Evolutionary conservation across 2,329 filamentous ascomycete genomes (phyloP).

Genomic region (Verticillium alfalfae): DNA sequence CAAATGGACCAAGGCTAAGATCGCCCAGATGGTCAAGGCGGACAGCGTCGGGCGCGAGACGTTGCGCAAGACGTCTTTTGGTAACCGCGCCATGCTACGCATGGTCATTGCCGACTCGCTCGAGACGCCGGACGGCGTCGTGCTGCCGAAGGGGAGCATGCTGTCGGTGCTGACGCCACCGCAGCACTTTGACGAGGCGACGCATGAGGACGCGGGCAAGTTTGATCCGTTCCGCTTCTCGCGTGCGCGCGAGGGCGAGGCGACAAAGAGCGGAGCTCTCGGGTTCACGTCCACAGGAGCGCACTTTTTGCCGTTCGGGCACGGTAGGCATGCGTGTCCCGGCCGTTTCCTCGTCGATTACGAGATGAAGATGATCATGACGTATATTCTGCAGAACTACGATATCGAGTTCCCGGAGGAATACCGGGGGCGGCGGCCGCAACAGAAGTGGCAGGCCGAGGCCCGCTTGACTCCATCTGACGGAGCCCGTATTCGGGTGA

Average conservation of each 20-base stretch:
- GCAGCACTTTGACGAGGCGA: constrained; percentile 21
- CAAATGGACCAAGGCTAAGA: constrained; percentile 30
- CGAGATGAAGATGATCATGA: constrained; percentile 23
- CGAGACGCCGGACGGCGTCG: constrained; percentile 22
- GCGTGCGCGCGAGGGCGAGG: constrained; percentile 21
- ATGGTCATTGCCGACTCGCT: constrained; percentile 20
- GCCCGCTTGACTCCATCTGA: constrained; percentile 2
- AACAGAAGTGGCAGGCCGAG: constrained; percentile 10
- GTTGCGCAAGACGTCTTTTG: constrained; percentile 27
- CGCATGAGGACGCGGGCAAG: constrained; percentile 24
- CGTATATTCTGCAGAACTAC: constrained; percentile 8
- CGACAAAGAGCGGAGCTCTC: constrained; percentile 10
- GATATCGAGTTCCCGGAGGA: constrained; percentile 9
- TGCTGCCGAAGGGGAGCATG: constrained; percentile 23
- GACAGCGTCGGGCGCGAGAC: constrained; percentile 39
- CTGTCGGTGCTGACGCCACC: constrained; percentile 25
- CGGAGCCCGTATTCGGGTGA: constrained; percentile 5
- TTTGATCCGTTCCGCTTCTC: constrained; percentile 38
- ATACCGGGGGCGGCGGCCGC: constrained; percentile 8
- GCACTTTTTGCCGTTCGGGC: constrained; percentile 25
- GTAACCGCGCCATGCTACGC: constrained; percentile 19
- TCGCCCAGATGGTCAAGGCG: constrained; percentile 27
- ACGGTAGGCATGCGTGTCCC: constrained; percentile 26
- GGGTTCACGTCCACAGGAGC: constrained; percentile 23
- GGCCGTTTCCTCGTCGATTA: constrained; percentile 23